Conservation (phyloP, 306 rosid species). For the Ceratonia siliqua region DNA sequence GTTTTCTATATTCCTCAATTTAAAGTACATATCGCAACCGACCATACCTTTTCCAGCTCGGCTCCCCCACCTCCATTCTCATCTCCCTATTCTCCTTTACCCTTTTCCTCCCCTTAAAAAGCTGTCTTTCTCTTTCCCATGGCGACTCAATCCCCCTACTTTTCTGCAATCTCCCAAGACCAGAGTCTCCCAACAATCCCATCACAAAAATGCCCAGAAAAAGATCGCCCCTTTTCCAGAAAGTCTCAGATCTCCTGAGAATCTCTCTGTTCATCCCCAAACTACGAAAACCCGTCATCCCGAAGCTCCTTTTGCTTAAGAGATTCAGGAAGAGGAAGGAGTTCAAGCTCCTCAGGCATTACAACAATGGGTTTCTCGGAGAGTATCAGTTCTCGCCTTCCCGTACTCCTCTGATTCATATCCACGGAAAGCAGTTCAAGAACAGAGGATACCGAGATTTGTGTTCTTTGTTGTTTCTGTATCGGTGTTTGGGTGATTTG, state of each 20-base stretch:
- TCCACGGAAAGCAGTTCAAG: constrained; percentile 25
- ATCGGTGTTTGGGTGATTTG: constrained; percentile 47
- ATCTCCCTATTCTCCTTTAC: constrained; percentile 14
- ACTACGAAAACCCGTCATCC: constrained; percentile 46
- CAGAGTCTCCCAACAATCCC: not conserved
- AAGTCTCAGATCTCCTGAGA: constrained; percentile 42
- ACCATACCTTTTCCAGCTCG: constrained; percentile 60
- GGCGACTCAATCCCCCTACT: constrained; percentile 7
- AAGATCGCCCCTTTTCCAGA: constrained; percentile 40
- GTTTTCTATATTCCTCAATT: constrained; percentile 31
- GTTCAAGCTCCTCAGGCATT: constrained; percentile 43
- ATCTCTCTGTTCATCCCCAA: constrained; percentile 43
- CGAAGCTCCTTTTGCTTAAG: constrained; percentile 44
- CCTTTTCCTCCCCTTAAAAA: constrained; percentile 46
- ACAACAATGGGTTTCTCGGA: constrained; percentile 40
- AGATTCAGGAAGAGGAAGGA: constrained; percentile 34
- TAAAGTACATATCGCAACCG: constrained; percentile 45
- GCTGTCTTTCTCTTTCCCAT: constrained; percentile 2
- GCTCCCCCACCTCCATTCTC: constrained; percentile 39
- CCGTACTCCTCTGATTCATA: constrained; percentile 50
- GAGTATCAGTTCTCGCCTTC: constrained; percentile 59
- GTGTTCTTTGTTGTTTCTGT: constrained; percentile 48
- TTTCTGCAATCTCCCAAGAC: constrained; percentile 6
- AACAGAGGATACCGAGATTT: constrained; percentile 22
- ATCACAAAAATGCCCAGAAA: constrained; percentile 50